These are phyloP conservation scores for Paspalum vaginatum DNA, from an alignment of 176 grass and related monocot species.

Conservation along the genomic window DNA sequence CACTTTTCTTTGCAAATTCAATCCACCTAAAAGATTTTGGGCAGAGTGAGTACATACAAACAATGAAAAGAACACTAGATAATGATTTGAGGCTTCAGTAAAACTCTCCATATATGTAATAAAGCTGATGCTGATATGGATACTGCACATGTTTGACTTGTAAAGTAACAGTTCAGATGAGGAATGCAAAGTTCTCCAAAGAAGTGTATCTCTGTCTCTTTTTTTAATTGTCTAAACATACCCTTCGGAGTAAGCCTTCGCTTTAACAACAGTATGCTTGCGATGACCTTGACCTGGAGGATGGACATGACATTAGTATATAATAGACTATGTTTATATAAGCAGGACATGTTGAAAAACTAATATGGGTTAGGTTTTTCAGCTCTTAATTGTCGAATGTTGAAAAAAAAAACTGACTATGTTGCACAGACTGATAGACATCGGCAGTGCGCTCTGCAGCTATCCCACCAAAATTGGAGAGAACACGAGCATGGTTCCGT, in stretches of 20 bases:
- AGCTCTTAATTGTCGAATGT: neutral
- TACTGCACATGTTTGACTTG: constrained; percentile 4
- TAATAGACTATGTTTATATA: neutral
- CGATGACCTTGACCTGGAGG: constrained; percentile 59
- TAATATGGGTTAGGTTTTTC: neutral
- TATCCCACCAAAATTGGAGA: neutral
- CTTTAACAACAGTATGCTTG: constrained; percentile 69
- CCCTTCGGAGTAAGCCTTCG: constrained; percentile 85
- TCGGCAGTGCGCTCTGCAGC: neutral
- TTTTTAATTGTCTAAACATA: constrained; percentile 40
- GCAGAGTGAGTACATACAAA: constrained; percentile 22
- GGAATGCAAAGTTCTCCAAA: constrained; percentile 13
- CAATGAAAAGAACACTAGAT: neutral
- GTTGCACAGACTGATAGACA: constrained; percentile 3
- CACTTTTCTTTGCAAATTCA: constrained; percentile 86
- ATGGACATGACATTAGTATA: constrained; percentile 37
- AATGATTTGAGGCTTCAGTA: constrained; percentile 8
- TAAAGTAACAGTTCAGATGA: neutral
- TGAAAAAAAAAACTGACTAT: neutral
- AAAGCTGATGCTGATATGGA: neutral
- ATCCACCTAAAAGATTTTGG: constrained; percentile 78
- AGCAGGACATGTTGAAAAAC: neutral
- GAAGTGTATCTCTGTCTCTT: neutral
- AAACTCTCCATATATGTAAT: constrained; percentile 9
- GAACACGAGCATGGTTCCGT: neutral